Base-by-base conservation (phyloP, 371 early-diverging fungal genomes). In the Astathelohania contejeani region DNA sequence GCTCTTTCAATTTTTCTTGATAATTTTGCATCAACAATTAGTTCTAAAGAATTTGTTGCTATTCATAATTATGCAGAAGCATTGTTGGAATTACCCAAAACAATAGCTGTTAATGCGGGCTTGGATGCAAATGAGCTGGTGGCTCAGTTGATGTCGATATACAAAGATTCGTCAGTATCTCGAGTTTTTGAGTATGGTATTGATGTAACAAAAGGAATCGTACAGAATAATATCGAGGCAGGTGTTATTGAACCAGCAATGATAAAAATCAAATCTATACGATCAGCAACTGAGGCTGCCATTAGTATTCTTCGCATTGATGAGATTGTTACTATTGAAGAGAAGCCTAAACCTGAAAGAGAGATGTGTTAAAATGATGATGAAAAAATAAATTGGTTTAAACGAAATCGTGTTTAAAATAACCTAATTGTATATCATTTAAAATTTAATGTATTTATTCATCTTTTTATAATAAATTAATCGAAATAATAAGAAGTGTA, bases 281-380 rank as follows among this genome's bases (percentile, higher is more conserved):
- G 90, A 78, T 85, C 92, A 24, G 99, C 99, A 26, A 95, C 96
- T 32, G 99, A 99, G 75, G 97, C 97, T 43, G 97, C 97, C 35
- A 90, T 97, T 66, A 84, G 90, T 58, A 85, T 99, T 58, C 78
- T 97, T 57, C 82, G 97, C 66, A 95, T 99, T 62, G 96, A 96
- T 50, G 71, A 74, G 35, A 63, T 72, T n/a, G 72, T 74, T 38
- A 18, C 10, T 53, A 10, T 4, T 12, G 23, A 39, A 39, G 28
- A 53, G 19, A 24, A 32, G 12, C 4, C 4, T 4, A 32, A 32
- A 32, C 7, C 4, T 7, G 32, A 53, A 53, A 50, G 25, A 50
- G 32, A 3, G 32, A n/a, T n/a, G 18, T 40, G 40, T 40, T 40
- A 40, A 40, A 40, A 40, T n/a, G n/a, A n/a, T n/a, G n/a, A n/a